Evolutionary conservation across 1,284 basidiomycete genomes (phyloP).

Genomic region (Cryptococcus sp.): DNA sequence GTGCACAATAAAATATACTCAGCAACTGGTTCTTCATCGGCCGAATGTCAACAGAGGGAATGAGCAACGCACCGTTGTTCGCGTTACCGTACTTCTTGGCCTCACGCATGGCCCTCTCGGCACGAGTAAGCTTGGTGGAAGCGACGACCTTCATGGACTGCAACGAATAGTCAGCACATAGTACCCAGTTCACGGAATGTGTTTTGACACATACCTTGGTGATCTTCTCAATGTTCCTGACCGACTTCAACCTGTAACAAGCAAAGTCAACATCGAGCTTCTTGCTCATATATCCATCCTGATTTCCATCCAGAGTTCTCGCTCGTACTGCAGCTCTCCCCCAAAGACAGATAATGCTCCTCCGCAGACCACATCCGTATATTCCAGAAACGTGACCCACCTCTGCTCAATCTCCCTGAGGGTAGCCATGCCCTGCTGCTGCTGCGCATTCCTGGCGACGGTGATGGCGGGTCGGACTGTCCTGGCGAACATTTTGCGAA

Average conservation of each 20-base stretch:
- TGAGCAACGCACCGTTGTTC: constrained; percentile 73
- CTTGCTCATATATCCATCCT: not conserved
- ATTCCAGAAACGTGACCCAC: constrained; percentile 35
- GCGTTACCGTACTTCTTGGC: constrained; percentile 94
- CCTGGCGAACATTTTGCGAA: constrained; percentile 58
- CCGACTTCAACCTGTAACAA: constrained; percentile 69
- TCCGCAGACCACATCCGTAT: constrained; percentile 1
- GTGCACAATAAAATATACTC: not conserved
- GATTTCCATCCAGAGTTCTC: not conserved
- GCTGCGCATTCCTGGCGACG: constrained; percentile 58
- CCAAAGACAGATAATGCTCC: not conserved
- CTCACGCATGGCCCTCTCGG: constrained; percentile 88
- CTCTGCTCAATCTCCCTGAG: constrained; percentile 96
- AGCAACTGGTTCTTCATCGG: not conserved
- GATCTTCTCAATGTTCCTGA: constrained; percentile 98
- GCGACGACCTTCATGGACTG: constrained; percentile 99
- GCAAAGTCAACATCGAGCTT: constrained; percentile 2
- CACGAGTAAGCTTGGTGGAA: constrained; percentile 93
- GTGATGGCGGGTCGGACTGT: constrained; percentile 64
- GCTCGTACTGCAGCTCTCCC: not conserved
- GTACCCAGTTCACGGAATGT: not conserved
- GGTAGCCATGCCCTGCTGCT: constrained; percentile 84
- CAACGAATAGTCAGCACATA: not conserved
- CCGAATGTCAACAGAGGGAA: not conserved
- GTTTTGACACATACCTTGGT: constrained; percentile 72